A percentile compares a stretch with the other conserved stretches of the same genome.
Evolutionary conservation across 306 rosid species (phyloP).

Genomic region (Trifolium pratense): DNA sequence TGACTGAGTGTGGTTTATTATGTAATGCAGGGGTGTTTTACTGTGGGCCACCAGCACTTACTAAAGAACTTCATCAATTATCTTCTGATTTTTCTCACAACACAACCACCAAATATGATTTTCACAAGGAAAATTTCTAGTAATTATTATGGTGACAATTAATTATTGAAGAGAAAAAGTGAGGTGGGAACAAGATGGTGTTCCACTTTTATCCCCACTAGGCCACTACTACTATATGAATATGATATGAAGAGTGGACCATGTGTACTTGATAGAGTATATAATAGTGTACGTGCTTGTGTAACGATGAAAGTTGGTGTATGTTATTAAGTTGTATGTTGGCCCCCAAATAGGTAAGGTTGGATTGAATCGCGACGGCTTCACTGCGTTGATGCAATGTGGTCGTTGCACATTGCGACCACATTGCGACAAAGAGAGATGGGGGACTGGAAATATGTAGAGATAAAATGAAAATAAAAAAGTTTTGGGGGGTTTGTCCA

Average conservation of each 20-base stretch:
- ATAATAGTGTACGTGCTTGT: background rate
- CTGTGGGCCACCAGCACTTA: constrained; percentile 55
- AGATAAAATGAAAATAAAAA: background rate
- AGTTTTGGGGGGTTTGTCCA: background rate
- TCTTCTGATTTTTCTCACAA: constrained; percentile 61
- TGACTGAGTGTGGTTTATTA: background rate
- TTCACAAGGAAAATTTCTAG: constrained; percentile 63
- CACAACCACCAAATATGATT: constrained; percentile 57
- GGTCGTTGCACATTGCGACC: too few relatives aligned
- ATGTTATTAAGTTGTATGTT: background rate
- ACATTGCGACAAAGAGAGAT: background rate
- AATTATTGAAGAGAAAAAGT: background rate
- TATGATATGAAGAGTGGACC: background rate
- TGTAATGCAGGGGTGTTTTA: constrained; percentile 69
- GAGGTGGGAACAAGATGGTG: constrained; percentile 2
- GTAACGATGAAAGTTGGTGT: background rate
- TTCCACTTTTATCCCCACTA: constrained; percentile 34
- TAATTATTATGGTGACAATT: background rate
- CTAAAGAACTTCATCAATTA: constrained; percentile 52
- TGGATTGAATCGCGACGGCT: background rate
- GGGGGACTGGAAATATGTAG: background rate
- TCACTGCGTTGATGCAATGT: background rate
- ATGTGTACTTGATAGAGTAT: constrained; percentile 13
- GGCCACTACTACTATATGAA: background rate
- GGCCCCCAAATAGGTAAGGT: background rate